Percentiles rank a stretch among this genome's conserved stretches.
Evolutionary conservation across 805 yeast genomes (phyloP).

Genomic region (Candida peoriensis): DNA sequence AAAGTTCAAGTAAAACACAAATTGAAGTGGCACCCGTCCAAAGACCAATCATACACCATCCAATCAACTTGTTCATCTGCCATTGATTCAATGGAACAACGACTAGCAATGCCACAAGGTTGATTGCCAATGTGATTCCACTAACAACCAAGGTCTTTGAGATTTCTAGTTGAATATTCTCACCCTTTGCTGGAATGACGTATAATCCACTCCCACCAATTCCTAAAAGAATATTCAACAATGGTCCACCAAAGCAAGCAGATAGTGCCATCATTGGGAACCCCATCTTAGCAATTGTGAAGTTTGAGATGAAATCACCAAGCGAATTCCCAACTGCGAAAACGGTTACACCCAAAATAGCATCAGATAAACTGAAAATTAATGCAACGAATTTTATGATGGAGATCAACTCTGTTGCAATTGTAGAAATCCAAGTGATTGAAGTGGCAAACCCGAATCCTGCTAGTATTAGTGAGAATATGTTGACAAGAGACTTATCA

Average conservation of each 20-base stretch:
- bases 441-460: constrained; percentile 62
- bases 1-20: constrained; percentile 19
- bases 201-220: constrained; percentile 69
- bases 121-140: constrained; percentile 34
- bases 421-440: constrained; percentile 62
- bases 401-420: constrained; percentile 46
- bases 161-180: constrained; percentile 30
- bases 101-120: constrained; percentile 33
- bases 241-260: constrained; percentile 94
- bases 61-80: constrained; percentile 38
- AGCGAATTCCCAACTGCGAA: constrained; percentile 93
- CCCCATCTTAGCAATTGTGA: constrained; percentile 79
- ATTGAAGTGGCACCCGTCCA: constrained; percentile 21
- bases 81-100: constrained; percentile 42
- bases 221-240: constrained; percentile 72
- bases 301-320: constrained; percentile 84
- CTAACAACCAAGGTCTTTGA: constrained; percentile 34
- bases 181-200: constrained; percentile 25
- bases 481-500: neutral
- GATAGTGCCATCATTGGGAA: constrained; percentile 89
- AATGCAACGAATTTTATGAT: constrained; percentile 59
- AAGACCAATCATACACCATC: constrained; percentile 25
- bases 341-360: constrained; percentile 79
- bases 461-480: constrained; percentile 21
- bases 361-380: constrained; percentile 62